phyloP scores from a whole-genome alignment of 192 early-diverging fungal species.

The Podila epigama region DNA sequence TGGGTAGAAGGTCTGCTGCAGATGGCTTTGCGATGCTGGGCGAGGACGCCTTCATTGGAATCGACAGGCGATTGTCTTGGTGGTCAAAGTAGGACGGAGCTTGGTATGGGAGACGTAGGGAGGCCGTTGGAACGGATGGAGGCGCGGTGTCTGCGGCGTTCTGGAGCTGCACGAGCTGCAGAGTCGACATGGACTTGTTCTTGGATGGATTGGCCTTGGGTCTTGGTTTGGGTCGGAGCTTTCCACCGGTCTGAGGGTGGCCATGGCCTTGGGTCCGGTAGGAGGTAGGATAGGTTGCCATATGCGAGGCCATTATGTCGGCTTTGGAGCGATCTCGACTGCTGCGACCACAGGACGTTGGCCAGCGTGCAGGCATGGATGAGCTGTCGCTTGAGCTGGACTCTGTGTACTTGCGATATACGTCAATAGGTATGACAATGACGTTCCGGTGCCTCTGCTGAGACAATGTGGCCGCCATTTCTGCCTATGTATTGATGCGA shows the following conservation, averaged over 20 bases:
- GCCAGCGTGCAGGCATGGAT: not conserved
- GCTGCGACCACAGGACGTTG: not conserved
- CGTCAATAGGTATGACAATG: conserved; percentile 6
- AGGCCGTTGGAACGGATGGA: too few species aligned
- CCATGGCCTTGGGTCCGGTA: not conserved
- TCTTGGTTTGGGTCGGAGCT: not conserved
- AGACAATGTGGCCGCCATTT: not conserved
- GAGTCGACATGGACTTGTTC: not conserved
- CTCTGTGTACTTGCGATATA: not conserved
- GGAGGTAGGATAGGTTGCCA: not conserved
- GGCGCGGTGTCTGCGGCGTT: not conserved
- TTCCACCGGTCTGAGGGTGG: not conserved
- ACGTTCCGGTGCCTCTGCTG: not conserved
- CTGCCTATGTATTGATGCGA: not conserved
- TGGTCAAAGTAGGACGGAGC: not conserved
- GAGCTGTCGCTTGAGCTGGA: not conserved
- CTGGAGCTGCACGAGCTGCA: not conserved
- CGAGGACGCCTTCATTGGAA: not conserved
- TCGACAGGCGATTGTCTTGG: too few species aligned
- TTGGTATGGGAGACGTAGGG: not conserved
- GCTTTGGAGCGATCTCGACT: not conserved
- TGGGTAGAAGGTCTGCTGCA: not conserved
- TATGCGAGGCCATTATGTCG: not conserved
- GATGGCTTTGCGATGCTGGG: not conserved
- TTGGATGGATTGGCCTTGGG: not conserved